Percentiles rank a stretch among this genome's conserved stretches.
phyloP scores from a whole-genome alignment of 495 filamentous ascomycete species.

The Aspergillus panamensis region DNA sequence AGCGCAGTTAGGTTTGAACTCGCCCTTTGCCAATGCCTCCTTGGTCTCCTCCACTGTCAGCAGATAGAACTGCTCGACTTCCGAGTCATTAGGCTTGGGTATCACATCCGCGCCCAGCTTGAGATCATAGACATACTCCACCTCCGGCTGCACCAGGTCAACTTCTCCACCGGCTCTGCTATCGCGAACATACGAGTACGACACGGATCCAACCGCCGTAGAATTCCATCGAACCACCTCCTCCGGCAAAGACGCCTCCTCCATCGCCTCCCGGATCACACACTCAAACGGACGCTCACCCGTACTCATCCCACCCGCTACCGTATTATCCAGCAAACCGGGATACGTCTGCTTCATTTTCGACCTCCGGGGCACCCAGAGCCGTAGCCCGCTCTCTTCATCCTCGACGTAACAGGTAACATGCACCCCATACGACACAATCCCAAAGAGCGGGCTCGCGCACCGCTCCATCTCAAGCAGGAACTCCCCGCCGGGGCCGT shows the following conservation, averaged over 20 bases:
- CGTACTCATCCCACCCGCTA: slow-evolving; percentile 83
- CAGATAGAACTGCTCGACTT: slow-evolving; percentile 83
- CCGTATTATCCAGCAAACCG: slow-evolving; percentile 88
- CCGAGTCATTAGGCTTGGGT: slow-evolving; percentile 74
- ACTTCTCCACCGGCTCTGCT: slow-evolving; percentile 76
- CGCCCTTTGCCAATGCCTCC: slow-evolving; percentile 61
- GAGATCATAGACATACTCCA: slow-evolving; percentile 88
- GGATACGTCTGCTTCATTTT: slow-evolving; percentile 78
- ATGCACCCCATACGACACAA: slow-evolving; percentile 87
- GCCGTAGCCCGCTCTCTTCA: slow-evolving; percentile 55
- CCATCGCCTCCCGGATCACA: slow-evolving; percentile 78
- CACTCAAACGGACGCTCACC: slow-evolving; percentile 73
- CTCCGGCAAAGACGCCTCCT: slow-evolving; percentile 84
- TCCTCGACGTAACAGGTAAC: slow-evolving; percentile 72
- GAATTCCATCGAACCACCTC: slow-evolving; percentile 58
- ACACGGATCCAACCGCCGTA: slow-evolving; percentile 63
- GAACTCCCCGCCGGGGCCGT: slow-evolving; percentile 58
- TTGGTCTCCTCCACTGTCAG: slow-evolving; percentile 70
- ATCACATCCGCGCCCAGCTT: slow-evolving; percentile 64
- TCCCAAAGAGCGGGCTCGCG: slow-evolving; percentile 76
- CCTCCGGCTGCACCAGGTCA: slow-evolving; percentile 86
- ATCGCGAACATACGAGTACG: slow-evolving; percentile 82
- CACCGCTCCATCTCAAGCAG: slow-evolving; percentile 76
- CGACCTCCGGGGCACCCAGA: slow-evolving; percentile 82
- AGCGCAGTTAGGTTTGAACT: slow-evolving; percentile 94